Evolutionary conservation across 2,329 filamentous ascomycete genomes (phyloP), one percentile per base, ranked within the genome.

Genomic region (Eurotiales sp.): DNA sequence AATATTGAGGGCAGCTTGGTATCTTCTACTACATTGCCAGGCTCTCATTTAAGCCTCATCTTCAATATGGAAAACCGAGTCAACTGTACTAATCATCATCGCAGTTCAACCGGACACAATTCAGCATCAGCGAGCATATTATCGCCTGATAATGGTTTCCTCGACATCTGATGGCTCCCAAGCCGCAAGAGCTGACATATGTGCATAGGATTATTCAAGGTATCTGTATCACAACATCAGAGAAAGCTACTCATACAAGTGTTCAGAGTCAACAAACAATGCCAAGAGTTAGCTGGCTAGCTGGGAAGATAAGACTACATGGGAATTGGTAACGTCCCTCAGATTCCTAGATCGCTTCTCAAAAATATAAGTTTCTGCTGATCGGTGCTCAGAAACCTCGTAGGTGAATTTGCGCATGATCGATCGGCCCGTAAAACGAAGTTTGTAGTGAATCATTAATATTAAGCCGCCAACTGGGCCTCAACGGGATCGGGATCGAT

Each of bases 271-370:
- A 14, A 47, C 34, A n/a, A 29, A 47, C 45, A 47, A 14, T 47
- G 45, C 45, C 45, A n/a, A n/a, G n/a, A n/a, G n/a, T n/a, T 34
- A 47, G 12, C 45, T 34, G 40, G 10, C 40, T 25, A 47, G 40
- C 23, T 47, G 45, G 45, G 32, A 47, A 47, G 45, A 47, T 47
- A 47, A 47, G 5, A 44, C 30, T 15, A 50, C 21, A 11, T 37
- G 30, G 11, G 29, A 15, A 50, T 44, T 21, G 15, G 29, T 39
- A 39, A n/a, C 32, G 8, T 40, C 37, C 37, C 2, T 40, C 7
- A 40, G 37, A 40, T n/a, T 8, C 21, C 22, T 22, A n/a, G 27
- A 22, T 21, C 34, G 34, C 34, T 25, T 14, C 29, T 40, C 34
- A 40, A 47, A 47, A 8, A 47, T 6, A 10, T n/a, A 34, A 29